Evolutionary conservation across 768 basidiomycete species (phyloP).

Genomic region (Kwoniella europaea): DNA sequence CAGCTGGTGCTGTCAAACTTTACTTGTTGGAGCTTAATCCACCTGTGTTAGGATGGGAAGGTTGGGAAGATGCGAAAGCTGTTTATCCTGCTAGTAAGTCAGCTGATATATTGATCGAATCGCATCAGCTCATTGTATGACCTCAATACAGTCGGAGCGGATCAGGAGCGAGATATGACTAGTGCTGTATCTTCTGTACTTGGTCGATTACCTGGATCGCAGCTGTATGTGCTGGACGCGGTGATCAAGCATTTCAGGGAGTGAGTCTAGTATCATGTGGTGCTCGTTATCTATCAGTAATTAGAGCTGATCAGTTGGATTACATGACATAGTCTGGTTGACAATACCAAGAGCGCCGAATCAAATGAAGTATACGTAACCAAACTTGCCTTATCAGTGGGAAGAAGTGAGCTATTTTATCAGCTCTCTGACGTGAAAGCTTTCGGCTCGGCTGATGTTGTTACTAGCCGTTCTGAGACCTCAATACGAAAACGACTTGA

Average conservation of each 20-base stretch:
- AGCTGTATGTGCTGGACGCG: slow-evolving; percentile 78
- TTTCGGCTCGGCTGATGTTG: slow-evolving; percentile 4
- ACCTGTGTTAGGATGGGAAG: slow-evolving; percentile 80
- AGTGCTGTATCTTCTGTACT: slow-evolving; percentile 68
- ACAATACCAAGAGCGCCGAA: slow-evolving; percentile 71
- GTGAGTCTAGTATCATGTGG: slow-evolving; percentile 60
- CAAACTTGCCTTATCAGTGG: slow-evolving; percentile 85
- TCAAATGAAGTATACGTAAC: slow-evolving; percentile 77
- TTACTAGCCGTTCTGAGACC: slow-evolving; percentile 76
- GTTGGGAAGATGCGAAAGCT: slow-evolving; percentile 87
- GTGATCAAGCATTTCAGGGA: slow-evolving; percentile 75
- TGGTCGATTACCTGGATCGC: slow-evolving; percentile 74
- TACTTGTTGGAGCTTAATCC: slow-evolving; percentile 92
- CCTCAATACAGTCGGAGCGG: slow-evolving; percentile 66
- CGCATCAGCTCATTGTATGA: slow-evolving; percentile 7
- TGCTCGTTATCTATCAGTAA: neutral
- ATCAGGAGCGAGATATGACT: slow-evolving; percentile 63
- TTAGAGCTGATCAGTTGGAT: slow-evolving; percentile 1
- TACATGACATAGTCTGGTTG: slow-evolving; percentile 65
- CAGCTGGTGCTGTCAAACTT: slow-evolving; percentile 82
- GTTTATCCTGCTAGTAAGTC: slow-evolving; percentile 73
- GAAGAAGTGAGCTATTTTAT: slow-evolving; percentile 69
- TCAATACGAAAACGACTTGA: slow-evolving; percentile 76
- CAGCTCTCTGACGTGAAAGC: neutral
- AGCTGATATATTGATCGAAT: neutral